Evolutionary conservation across 78 protist species (phyloP).

Genomic region (Dictyostelium firmibasis): DNA sequence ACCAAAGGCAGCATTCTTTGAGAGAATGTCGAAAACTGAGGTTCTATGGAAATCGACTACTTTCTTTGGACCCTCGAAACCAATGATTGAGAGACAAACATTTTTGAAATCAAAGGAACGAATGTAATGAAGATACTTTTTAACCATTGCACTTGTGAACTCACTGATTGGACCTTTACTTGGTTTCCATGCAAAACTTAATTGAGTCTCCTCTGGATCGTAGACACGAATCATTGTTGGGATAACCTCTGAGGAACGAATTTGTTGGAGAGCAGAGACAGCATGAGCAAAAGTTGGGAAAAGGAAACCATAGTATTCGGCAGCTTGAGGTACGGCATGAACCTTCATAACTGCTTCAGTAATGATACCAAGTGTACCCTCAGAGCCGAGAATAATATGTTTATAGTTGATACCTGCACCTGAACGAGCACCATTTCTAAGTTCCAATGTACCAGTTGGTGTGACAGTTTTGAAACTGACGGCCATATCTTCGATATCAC

Average conservation of each 20-base stretch:
- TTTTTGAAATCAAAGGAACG: conserved; percentile 35
- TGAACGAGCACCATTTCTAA: conserved; percentile 70
- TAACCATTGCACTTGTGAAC: conserved; percentile 26
- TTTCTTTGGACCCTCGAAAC: conserved; percentile 86
- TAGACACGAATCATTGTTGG: conserved; percentile 81
- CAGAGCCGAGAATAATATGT: conserved; percentile 86
- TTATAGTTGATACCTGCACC: conserved; percentile 89
- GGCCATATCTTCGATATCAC: conserved; percentile 92
- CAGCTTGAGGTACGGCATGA: conserved; percentile 67
- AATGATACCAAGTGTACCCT: conserved; percentile 92
- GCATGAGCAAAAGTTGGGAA: conserved; percentile 61
- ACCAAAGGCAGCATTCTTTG: conserved; percentile 60
- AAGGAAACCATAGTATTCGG: conserved; percentile 68
- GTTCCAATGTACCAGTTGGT: conserved; percentile 88
- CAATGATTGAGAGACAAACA: conserved; percentile 77
- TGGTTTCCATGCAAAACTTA: conserved; percentile 88
- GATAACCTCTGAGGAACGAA: conserved; percentile 79
- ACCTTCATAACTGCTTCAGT: conserved; percentile 89
- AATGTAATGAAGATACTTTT: conserved; percentile 68
- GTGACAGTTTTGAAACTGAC: conserved; percentile 86
- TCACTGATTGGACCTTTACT: conserved; percentile 52
- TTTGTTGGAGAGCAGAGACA: conserved; percentile 75
- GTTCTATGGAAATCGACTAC: conserved; percentile 45
- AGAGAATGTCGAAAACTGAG: conserved; percentile 54
- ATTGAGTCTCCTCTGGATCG: conserved; percentile 80